phyloP scores from a whole-genome alignment of 805 yeast species.

The Wilhelminamyces savonicus region DNA sequence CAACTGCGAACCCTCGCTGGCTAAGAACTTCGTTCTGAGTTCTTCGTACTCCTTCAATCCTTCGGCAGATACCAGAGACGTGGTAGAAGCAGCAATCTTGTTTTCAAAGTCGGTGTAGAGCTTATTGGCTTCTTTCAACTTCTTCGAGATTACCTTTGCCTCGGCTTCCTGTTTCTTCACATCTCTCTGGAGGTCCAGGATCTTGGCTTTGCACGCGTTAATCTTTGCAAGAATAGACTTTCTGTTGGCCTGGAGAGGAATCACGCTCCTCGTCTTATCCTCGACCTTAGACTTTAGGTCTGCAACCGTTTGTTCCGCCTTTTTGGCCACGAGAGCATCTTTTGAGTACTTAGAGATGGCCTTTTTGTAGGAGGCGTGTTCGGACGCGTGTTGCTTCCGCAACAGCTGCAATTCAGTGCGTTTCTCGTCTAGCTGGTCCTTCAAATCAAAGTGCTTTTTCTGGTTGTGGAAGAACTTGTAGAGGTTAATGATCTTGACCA shows the following conservation, averaged over 20 bases:
- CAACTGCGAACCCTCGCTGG: slow-evolving; percentile 50
- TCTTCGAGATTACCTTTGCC: slow-evolving; percentile 37
- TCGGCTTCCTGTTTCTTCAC: slow-evolving; percentile 42
- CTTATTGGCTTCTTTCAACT: slow-evolving; percentile 38
- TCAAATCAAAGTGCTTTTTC: slow-evolving; percentile 28
- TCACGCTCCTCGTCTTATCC: slow-evolving; percentile 39
- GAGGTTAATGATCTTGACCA: slow-evolving; percentile 46
- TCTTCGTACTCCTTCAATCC: slow-evolving; percentile 52
- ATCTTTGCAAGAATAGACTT: slow-evolving; percentile 43
- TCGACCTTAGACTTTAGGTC: slow-evolving; percentile 38
- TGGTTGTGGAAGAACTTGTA: slow-evolving; percentile 64
- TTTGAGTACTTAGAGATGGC: slow-evolving; percentile 40
- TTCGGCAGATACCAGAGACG: slow-evolving; percentile 36
- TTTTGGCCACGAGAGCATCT: slow-evolving; percentile 35
- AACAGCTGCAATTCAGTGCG: slow-evolving; percentile 31
- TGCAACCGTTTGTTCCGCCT: slow-evolving; percentile 30
- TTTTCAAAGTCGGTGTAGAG: slow-evolving; percentile 26
- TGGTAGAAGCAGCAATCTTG: slow-evolving; percentile 11
- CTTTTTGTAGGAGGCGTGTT: slow-evolving; percentile 20
- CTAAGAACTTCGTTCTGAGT: slow-evolving; percentile 51
- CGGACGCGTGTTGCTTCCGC: slow-evolving; percentile 19
- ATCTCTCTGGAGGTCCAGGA: slow-evolving; percentile 47
- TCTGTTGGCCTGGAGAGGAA: slow-evolving; percentile 59
- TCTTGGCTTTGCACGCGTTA: slow-evolving; percentile 38
- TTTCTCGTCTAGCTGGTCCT: slow-evolving; percentile 25